These are phyloP conservation scores for Penicillium hesseltinei DNA, from an alignment of 2,329 filamentous ascomycete genomes.

Conservation along the genomic window DNA sequence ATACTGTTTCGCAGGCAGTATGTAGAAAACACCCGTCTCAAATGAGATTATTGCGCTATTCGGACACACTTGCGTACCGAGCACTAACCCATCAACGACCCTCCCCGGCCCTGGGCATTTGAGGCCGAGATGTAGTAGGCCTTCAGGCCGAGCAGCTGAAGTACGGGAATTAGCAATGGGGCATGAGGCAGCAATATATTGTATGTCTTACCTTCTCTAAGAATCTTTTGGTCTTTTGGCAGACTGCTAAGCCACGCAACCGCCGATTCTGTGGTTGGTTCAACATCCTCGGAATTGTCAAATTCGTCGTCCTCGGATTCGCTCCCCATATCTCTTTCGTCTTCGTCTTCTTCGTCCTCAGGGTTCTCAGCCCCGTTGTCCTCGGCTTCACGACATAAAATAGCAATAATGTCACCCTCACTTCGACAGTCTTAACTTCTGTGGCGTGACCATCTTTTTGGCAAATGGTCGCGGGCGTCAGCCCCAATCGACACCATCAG, in stretches of 20 bases:
- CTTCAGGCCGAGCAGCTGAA: not conserved
- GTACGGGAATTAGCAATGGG: not conserved
- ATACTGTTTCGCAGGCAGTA: accelerated
- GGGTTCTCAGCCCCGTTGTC: too few relatives aligned
- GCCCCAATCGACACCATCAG: too few relatives aligned
- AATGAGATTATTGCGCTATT: not conserved
- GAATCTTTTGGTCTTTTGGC: not conserved
- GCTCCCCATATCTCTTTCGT: not conserved
- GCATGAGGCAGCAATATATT: not conserved
- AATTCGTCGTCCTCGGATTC: not conserved
- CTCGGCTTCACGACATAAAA: not conserved
- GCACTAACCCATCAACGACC: not conserved
- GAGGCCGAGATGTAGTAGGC: not conserved
- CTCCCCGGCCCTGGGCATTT: not conserved
- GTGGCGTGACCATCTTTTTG: not conserved
- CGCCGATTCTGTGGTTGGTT: not conserved
- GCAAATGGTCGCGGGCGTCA: not conserved
- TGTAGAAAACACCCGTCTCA: not conserved
- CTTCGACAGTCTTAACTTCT: not conserved
- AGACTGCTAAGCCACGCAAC: not conserved
- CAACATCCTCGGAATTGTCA: too few relatives aligned
- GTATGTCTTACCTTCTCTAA: not conserved
- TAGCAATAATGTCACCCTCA: not conserved
- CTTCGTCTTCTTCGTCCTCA: not conserved
- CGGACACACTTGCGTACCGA: not conserved